Evolutionary conservation across 2,329 filamentous ascomycete genomes (phyloP).

Genomic region (Verticillium dahliae): DNA sequence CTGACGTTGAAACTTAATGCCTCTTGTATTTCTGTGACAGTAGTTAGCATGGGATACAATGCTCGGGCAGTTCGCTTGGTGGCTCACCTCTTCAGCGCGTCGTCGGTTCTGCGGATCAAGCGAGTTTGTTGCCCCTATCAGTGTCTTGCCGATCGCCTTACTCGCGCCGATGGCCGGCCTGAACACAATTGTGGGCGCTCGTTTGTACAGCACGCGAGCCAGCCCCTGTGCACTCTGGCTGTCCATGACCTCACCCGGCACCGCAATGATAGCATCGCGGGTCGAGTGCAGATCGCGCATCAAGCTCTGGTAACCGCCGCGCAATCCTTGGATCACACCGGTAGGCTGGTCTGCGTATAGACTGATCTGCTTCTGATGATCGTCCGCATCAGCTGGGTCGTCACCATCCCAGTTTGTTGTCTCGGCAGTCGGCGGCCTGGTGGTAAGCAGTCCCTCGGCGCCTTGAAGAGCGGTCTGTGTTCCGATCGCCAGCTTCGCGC

Average conservation of each 20-base stretch:
- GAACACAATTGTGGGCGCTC: slow-evolving; percentile 89
- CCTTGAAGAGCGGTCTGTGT: slow-evolving; percentile 90
- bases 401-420: slow-evolving; percentile 45
- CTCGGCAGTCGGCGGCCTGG: slow-evolving; percentile 29
- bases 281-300: slow-evolving; percentile 83
- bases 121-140: slow-evolving; percentile 88
- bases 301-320: slow-evolving; percentile 75
- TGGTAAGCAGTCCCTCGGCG: slow-evolving; percentile 70
- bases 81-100: slow-evolving; percentile 84
- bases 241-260: slow-evolving; percentile 87
- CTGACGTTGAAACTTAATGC: slow-evolving; percentile 18
- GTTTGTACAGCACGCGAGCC: slow-evolving; percentile 68
- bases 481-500: slow-evolving; percentile 89
- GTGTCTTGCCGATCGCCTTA: slow-evolving; percentile 79
- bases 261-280: slow-evolving; percentile 86
- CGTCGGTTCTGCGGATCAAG: slow-evolving; percentile 77
- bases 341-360: slow-evolving; percentile 92
- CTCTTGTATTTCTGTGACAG: slow-evolving; percentile 41
- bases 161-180: slow-evolving; percentile 85
- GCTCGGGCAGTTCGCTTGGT: background rate
- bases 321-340: slow-evolving; percentile 77
- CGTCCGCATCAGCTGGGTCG: slow-evolving; percentile 40
- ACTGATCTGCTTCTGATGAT: slow-evolving; percentile 73
- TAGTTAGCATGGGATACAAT: background rate
- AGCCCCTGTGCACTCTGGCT: slow-evolving; percentile 75